Evolutionary conservation across 345 rosid species (phyloP).

Genomic region (Fremontodendron californicum): DNA sequence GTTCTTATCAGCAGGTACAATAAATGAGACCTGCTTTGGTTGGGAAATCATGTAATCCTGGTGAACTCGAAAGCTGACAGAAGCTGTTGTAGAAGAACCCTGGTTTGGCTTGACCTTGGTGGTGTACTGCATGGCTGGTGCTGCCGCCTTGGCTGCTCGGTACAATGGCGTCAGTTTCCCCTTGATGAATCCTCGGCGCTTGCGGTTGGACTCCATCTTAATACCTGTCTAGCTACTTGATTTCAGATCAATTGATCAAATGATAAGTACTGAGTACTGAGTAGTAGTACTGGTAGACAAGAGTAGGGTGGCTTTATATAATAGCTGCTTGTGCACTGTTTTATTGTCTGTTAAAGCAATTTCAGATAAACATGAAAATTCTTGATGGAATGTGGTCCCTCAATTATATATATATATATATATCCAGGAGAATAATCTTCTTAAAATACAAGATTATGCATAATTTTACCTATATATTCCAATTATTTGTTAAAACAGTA

Average conservation of each 20-base stretch:
- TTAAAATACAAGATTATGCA: not conserved
- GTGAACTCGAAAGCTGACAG: constrained; percentile 23
- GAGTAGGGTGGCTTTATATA: constrained; percentile 26
- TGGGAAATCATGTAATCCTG: constrained; percentile 34
- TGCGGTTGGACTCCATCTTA: constrained; percentile 42
- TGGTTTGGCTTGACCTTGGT: constrained; percentile 28
- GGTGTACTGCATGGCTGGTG: constrained; percentile 21
- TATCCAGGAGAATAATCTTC: constrained; percentile 26
- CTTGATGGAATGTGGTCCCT: constrained; percentile 31
- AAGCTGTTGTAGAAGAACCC: constrained; percentile 16
- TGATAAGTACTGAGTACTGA: constrained; percentile 18
- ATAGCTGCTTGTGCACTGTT: not conserved
- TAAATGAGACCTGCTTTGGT: constrained; percentile 37
- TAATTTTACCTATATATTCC: constrained; percentile 1
- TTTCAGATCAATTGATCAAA: not conserved
- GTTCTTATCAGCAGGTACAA: constrained; percentile 23
- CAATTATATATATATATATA: too few relatives aligned
- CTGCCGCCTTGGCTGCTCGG: constrained; percentile 29
- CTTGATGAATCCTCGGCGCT: constrained; percentile 53
- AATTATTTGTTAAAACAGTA: not conserved
- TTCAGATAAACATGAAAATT: constrained; percentile 29
- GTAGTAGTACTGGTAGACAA: not conserved
- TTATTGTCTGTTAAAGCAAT: not conserved
- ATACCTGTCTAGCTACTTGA: not conserved
- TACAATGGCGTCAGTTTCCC: constrained; percentile 44